These are phyloP conservation scores for Neobulgaria alba DNA, from an alignment of 2,329 filamentous ascomycete genomes.

Conservation along the genomic window DNA sequence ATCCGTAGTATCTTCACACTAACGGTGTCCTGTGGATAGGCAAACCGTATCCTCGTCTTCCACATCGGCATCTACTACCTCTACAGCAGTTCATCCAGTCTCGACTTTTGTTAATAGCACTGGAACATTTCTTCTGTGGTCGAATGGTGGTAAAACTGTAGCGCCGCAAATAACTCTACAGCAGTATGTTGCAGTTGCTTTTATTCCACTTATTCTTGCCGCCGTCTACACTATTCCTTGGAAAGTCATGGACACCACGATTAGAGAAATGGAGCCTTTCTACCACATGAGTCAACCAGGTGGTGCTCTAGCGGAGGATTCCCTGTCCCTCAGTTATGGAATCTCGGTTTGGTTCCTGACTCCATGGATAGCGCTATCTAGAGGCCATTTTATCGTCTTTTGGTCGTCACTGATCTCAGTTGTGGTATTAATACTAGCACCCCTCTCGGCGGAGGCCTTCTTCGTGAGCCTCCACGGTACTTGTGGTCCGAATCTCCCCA, in stretches of 20 bases:
- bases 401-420: slow-evolving; percentile 13
- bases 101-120: slow-evolving; percentile 13
- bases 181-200: slow-evolving; percentile 34
- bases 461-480: slow-evolving; percentile 12
- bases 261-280: slow-evolving; percentile 34
- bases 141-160: slow-evolving; percentile 4
- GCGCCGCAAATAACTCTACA: slow-evolving; percentile 22
- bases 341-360: slow-evolving; percentile 8
- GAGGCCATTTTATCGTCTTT: slow-evolving; percentile 13
- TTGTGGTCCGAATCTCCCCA: slow-evolving; percentile 5
- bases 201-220: slow-evolving; percentile 34
- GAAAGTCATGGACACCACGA: slow-evolving; percentile 32
- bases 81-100: slow-evolving; percentile 2
- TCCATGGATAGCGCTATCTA: slow-evolving; percentile 12
- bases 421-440: slow-evolving; percentile 10
- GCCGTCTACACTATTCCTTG: slow-evolving; percentile 33
- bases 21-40: not conserved
- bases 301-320: slow-evolving; percentile 34
- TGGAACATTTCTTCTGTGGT: slow-evolving; percentile 10
- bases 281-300: slow-evolving; percentile 31
- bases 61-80: not conserved
- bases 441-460: slow-evolving; percentile 14
- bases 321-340: slow-evolving; percentile 19
- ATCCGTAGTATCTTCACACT: not conserved
- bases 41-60: not conserved